These are phyloP conservation scores for Pythium scleroteichum DNA, from an alignment of 352 stramenopile genomes.

Conservation along the genomic window DNA sequence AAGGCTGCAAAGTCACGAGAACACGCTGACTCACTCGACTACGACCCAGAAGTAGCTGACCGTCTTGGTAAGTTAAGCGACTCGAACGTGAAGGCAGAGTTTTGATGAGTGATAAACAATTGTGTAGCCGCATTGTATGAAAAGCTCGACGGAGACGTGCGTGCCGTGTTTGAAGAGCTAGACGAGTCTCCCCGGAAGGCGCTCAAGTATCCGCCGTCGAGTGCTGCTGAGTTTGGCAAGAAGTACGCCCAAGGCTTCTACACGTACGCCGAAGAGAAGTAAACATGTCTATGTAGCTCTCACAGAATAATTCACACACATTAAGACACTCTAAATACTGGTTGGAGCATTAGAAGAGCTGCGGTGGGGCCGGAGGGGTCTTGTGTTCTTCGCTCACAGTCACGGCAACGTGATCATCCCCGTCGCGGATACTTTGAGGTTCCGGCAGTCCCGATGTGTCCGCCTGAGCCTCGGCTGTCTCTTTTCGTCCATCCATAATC, in stretches of 20 bases:
- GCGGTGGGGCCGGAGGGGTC: conserved; percentile 18
- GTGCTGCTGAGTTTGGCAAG: conserved; percentile 68
- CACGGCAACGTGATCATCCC: conserved; percentile 14
- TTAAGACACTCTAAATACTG: conserved; percentile 17
- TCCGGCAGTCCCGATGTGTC: conserved; percentile 3
- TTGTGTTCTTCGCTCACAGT: conserved; percentile 13
- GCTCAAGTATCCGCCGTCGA: conserved; percentile 66
- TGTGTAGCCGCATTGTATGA: conserved; percentile 49
- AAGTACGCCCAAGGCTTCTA: conserved; percentile 86
- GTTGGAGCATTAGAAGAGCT: conserved; percentile 20
- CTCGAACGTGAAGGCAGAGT: background rate
- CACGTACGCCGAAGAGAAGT: conserved; percentile 83
- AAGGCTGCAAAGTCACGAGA: conserved; percentile 65
- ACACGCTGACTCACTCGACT: conserved; percentile 74
- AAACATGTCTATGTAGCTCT: background rate
- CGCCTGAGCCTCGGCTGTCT: background rate
- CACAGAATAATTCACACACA: background rate
- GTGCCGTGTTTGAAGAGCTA: conserved; percentile 74
- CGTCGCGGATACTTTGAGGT: conserved; percentile 15
- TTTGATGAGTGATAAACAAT: too few relatives aligned
- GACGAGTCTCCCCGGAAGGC: conserved; percentile 78
- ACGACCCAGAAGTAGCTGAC: conserved; percentile 52
- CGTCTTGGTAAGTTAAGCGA: conserved; percentile 38
- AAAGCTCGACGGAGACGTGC: conserved; percentile 63
- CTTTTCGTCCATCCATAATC: conserved; percentile 17